Conservation (phyloP, 352 stramenopile species). For the Globisporangium heterothallicum region DNA sequence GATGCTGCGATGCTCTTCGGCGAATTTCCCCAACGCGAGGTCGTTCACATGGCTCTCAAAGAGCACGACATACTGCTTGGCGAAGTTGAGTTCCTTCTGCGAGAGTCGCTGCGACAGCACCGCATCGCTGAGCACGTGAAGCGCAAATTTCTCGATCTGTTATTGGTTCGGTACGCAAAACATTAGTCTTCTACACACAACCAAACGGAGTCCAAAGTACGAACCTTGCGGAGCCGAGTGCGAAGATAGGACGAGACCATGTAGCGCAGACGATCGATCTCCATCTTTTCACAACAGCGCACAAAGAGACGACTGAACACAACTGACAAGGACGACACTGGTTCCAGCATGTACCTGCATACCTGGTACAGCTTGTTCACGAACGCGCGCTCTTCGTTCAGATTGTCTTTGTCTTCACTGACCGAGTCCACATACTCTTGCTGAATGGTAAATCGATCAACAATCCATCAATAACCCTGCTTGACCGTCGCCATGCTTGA, state of each 20-base stretch:
- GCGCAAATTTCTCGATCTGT: constrained; percentile 77
- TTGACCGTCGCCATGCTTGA: no score
- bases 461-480: no score
- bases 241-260: constrained; percentile 81
- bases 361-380: constrained; percentile 83
- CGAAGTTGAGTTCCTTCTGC: constrained; percentile 66
- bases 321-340: not conserved
- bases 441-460: no score
- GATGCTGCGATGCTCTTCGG: constrained; percentile 52
- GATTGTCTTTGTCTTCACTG: constrained; percentile 43
- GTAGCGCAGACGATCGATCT: constrained; percentile 83
- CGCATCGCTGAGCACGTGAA: constrained; percentile 48
- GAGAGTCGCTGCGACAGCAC: constrained; percentile 53
- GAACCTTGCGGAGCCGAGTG: constrained; percentile 66
- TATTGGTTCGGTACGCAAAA: not conserved
- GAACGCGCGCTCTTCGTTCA: constrained; percentile 78
- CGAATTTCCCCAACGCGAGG: constrained; percentile 54
- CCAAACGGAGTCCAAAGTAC: no score
- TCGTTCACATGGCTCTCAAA: constrained; percentile 75
- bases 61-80: constrained; percentile 62
- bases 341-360: not conserved
- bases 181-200: not conserved
- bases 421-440: constrained; percentile 85
- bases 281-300: no score
- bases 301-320: no score